Evolutionary conservation across 768 basidiomycete species (phyloP).

Genomic region (Pilatotrama ljubarskyi): DNA sequence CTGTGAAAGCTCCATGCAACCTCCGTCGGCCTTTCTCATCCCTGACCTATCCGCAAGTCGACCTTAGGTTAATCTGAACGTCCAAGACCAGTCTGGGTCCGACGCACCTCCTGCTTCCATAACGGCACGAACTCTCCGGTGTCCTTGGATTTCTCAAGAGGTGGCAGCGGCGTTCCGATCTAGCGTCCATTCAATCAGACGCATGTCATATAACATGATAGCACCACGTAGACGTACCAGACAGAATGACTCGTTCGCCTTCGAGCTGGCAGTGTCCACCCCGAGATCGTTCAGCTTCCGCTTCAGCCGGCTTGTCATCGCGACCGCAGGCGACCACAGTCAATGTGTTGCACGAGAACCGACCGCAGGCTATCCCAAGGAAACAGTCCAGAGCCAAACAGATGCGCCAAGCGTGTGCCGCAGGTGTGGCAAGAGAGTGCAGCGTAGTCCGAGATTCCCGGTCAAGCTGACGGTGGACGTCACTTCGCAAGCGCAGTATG

Average conservation of each 20-base stretch:
- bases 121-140: conserved; percentile 92
- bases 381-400: too few relatives aligned
- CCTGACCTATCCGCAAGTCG: conserved; percentile 54
- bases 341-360: background rate
- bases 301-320: conserved; percentile 65
- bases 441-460: background rate
- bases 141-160: conserved; percentile 92
- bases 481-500: too few relatives aligned
- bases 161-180: conserved; percentile 94
- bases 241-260: conserved; percentile 83
- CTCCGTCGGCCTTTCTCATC: conserved; percentile 92
- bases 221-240: conserved; percentile 48
- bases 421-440: background rate
- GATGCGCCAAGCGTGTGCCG: too few relatives aligned
- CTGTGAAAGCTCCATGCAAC: conserved; percentile 98
- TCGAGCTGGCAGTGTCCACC: conserved; percentile 66
- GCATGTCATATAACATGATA: background rate
- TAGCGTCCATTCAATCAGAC: conserved; percentile 31
- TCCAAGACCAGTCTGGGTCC: background rate
- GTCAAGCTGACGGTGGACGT: too few relatives aligned
- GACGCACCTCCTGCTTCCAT: conserved; percentile 93
- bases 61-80: too few relatives aligned
- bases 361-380: too few relatives aligned
- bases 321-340: background rate
- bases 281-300: conserved; percentile 83